Percentiles rank a stretch among this genome's conserved stretches.
Evolutionary conservation across 164 flowering plant genomes (phyloP).

Genomic region (Tinospora cordifolia): DNA sequence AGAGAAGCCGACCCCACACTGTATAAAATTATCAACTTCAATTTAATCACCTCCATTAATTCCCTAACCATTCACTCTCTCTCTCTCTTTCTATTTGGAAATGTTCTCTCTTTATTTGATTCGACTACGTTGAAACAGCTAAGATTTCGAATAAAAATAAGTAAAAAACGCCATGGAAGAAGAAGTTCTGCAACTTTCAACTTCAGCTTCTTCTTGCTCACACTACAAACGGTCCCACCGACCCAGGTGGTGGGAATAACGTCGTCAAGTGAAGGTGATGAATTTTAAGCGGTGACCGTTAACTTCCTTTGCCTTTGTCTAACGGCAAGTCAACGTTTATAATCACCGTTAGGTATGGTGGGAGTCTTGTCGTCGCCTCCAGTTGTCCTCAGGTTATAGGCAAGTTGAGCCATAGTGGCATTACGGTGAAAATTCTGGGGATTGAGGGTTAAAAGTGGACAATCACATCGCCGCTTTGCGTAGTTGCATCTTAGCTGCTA

Average conservation of each 20-base stretch:
- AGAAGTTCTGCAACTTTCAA: slow-evolving; percentile 9
- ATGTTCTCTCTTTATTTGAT: slow-evolving; percentile 8
- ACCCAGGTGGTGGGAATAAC: not conserved
- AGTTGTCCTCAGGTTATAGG: not conserved
- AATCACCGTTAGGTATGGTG: not conserved
- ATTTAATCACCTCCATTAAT: slow-evolving; percentile 7
- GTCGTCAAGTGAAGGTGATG: not conserved
- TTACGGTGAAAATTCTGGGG: too few relatives aligned
- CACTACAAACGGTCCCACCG: not conserved
- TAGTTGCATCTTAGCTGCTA: too few relatives aligned
- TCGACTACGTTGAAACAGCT: slow-evolving; percentile 14
- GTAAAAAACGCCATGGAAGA: slow-evolving; percentile 4
- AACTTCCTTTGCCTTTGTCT: not conserved
- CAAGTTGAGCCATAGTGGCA: too few relatives aligned
- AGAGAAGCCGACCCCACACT: slow-evolving; percentile 32
- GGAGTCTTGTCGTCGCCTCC: not conserved
- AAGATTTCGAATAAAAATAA: slow-evolving; percentile 3
- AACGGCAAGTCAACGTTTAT: not conserved
- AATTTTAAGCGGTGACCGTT: not conserved
- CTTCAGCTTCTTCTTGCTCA: slow-evolving; percentile 1
- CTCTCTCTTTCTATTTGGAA: not conserved
- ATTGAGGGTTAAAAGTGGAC: too few relatives aligned
- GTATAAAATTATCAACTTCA: not conserved
- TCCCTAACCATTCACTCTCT: too few relatives aligned
- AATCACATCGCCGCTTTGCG: too few relatives aligned